Percentiles rank a stretch among this genome's conserved stretches.
Evolutionary conservation across 73 alveolate genomes (phyloP).

Genomic region (Effrenium voratum): DNA sequence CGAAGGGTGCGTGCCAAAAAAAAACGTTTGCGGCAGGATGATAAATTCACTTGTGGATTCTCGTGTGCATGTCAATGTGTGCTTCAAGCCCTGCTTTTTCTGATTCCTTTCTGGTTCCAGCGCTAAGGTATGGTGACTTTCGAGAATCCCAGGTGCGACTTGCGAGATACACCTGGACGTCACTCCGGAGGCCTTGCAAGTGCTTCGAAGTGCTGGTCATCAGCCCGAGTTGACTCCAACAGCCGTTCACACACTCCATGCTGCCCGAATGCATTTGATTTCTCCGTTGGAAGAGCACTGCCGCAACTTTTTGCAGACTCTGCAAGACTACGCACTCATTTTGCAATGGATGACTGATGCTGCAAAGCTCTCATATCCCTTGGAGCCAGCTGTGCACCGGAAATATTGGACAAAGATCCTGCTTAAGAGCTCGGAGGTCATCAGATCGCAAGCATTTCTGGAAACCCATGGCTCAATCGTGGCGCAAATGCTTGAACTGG

Average conservation of each 20-base stretch:
- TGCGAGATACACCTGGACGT: slow-evolving; percentile 22
- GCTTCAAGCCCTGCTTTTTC: too few species aligned
- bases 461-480: background rate
- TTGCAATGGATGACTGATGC: background rate
- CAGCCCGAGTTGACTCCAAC: slow-evolving; percentile 9
- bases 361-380: background rate
- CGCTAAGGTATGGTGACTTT: too few species aligned
- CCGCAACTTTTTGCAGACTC: background rate
- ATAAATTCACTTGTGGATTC: too few species aligned
- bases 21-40: too few species aligned
- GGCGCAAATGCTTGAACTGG: background rate
- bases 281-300: background rate
- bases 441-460: too few species aligned
- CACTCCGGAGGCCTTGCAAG: slow-evolving; percentile 12
- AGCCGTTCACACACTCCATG: slow-evolving; percentile 11
- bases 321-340: background rate
- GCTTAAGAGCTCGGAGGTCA: background rate
- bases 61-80: too few species aligned
- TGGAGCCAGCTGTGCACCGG: background rate
- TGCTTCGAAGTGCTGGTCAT: background rate
- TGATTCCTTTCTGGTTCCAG: too few species aligned
- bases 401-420: background rate
- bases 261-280: slow-evolving; percentile 17
- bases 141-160: background rate
- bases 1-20: too few species aligned